phyloP scores from a whole-genome alignment of 2,329 filamentous ascomycete genomes.

The Alternaria sp. region DNA sequence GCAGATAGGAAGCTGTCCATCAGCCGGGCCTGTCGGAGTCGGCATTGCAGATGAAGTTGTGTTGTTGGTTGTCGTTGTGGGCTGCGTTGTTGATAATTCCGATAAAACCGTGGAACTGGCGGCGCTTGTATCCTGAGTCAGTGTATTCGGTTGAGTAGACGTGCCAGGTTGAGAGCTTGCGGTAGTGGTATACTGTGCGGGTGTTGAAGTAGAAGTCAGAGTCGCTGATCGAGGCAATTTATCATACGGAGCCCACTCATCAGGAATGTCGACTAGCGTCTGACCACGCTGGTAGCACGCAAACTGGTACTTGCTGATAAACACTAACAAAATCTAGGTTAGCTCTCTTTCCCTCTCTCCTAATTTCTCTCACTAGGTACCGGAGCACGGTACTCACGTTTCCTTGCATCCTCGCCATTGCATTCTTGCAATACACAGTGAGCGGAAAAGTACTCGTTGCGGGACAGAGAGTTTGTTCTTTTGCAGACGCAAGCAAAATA shows the following conservation, averaged over 20 bases:
- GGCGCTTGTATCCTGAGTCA: not conserved
- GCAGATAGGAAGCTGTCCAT: conserved; percentile 20
- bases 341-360: conserved; percentile 5
- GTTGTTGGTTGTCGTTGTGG: not conserved
- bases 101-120: not conserved
- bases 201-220: not conserved
- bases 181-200: not conserved
- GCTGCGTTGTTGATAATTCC: not conserved
- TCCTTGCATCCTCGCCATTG: conserved; percentile 4
- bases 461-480: not conserved
- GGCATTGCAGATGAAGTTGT: not conserved
- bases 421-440: conserved; percentile 20
- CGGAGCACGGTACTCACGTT: conserved; percentile 8
- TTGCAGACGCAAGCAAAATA: conserved; percentile 19
- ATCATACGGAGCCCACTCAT: conserved; percentile 17
- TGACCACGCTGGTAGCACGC: conserved; percentile 6
- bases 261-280: conserved; percentile 6
- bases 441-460: conserved; percentile 16
- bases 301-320: conserved; percentile 11
- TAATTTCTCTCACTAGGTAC: not conserved
- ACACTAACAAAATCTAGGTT: conserved; percentile 11
- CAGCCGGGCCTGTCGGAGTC: not conserved
- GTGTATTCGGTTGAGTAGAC: not conserved
- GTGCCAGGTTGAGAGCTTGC: not conserved
- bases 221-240: not conserved